Conservation (phyloP, 2,329 filamentous ascomycete species). For the Fusarium armeniacum region DNA sequence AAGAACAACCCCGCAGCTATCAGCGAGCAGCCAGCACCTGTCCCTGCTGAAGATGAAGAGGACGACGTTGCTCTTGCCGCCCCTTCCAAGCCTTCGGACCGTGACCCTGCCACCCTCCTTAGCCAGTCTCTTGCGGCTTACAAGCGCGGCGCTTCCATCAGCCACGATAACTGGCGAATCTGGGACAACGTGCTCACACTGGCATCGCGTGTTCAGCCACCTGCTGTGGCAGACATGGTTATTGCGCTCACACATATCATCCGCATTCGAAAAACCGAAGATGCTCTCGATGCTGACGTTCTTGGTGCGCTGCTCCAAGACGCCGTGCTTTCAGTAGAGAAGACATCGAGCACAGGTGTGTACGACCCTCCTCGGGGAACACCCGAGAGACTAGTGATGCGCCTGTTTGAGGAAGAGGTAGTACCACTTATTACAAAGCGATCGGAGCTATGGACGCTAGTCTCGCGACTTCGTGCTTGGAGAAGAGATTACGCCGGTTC, state of each 20-base stretch:
- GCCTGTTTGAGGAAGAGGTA: slow-evolving; percentile 80
- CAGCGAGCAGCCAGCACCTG: slow-evolving; percentile 38
- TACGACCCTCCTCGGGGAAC: slow-evolving; percentile 67
- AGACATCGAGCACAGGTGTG: slow-evolving; percentile 50
- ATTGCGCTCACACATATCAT: slow-evolving; percentile 81
- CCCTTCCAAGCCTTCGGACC: slow-evolving; percentile 44
- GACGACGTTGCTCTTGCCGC: slow-evolving; percentile 48
- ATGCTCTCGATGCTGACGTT: slow-evolving; percentile 81
- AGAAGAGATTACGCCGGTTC: slow-evolving; percentile 77
- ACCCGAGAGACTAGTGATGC: slow-evolving; percentile 72
- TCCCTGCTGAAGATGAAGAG: slow-evolving; percentile 49
- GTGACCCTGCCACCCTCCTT: slow-evolving; percentile 72
- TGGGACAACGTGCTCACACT: slow-evolving; percentile 97
- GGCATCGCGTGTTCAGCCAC: slow-evolving; percentile 81
- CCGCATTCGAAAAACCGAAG: slow-evolving; percentile 82
- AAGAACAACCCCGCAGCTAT: slow-evolving; percentile 48
- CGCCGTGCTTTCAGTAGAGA: slow-evolving; percentile 66
- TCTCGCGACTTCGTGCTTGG: slow-evolving; percentile 81
- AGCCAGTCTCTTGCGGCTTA: slow-evolving; percentile 85
- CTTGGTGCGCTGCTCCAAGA: slow-evolving; percentile 80
- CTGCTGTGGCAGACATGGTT: slow-evolving; percentile 81
- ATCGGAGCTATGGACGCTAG: slow-evolving; percentile 80
- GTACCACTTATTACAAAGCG: slow-evolving; percentile 87
- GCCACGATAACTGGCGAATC: slow-evolving; percentile 89
- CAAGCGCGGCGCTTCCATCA: slow-evolving; percentile 86